Conservation (phyloP, 192 early-diverging fungal genomes). For the Dimargaris xerosporica region DNA sequence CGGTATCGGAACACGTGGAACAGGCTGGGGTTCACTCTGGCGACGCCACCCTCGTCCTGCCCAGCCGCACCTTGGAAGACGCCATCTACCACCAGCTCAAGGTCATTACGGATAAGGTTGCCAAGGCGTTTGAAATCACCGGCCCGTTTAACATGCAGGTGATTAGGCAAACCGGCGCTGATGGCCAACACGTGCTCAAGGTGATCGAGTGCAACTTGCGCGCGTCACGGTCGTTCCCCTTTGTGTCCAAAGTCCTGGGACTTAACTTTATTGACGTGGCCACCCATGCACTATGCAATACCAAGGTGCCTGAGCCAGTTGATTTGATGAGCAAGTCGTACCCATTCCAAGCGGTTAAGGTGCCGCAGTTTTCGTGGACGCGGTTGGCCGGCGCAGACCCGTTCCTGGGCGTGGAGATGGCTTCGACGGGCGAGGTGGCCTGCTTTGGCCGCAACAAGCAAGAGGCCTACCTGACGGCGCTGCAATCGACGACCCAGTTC, state of each 20-base stretch:
- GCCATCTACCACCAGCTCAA: slow-evolving; percentile 45
- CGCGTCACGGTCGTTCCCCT: slow-evolving; percentile 95
- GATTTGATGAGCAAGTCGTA: slow-evolving; percentile 40
- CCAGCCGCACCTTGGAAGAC: slow-evolving; percentile 39
- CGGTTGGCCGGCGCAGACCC: slow-evolving; percentile 91
- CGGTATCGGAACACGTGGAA: slow-evolving; percentile 92
- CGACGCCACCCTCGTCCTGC: slow-evolving; percentile 86
- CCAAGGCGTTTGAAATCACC: slow-evolving; percentile 82
- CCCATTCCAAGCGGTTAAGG: slow-evolving; percentile 80
- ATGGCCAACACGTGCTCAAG: slow-evolving; percentile 44
- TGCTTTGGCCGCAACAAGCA: slow-evolving; percentile 86
- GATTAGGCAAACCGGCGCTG: slow-evolving; percentile 42
- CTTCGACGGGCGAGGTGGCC: slow-evolving; percentile 94
- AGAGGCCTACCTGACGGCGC: slow-evolving; percentile 69
- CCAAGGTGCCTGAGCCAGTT: slow-evolving; percentile 37
- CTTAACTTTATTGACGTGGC: slow-evolving; percentile 85
- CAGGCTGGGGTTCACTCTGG: slow-evolving; percentile 96
- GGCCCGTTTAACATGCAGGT: slow-evolving; percentile 99
- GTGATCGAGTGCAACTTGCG: slow-evolving; percentile 98
- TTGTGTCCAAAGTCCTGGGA: slow-evolving; percentile 88
- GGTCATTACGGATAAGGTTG: slow-evolving; percentile 73
- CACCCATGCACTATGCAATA: slow-evolving; percentile 60
- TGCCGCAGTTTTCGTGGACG: slow-evolving; percentile 93
- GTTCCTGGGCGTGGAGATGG: slow-evolving; percentile 96
- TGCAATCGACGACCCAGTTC: slow-evolving; percentile 84